A percentile compares a stretch with the other conserved stretches of the same genome.
Evolutionary conservation across 805 yeast genomes (phyloP).

Genomic region (Kazachstania taianensis): DNA sequence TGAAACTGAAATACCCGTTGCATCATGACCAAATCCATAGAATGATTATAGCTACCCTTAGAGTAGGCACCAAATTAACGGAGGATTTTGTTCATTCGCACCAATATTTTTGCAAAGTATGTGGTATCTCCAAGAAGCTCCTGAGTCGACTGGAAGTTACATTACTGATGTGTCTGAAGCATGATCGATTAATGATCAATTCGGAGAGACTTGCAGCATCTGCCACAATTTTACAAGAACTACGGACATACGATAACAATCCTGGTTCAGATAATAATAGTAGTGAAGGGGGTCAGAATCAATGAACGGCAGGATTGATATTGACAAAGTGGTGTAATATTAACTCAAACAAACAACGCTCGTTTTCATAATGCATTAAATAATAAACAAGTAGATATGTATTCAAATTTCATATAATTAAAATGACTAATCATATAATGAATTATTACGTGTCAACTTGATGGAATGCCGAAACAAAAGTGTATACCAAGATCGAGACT

Average conservation of each 20-base stretch:
- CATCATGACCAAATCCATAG: constrained; percentile 34
- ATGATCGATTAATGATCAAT: constrained; percentile 13
- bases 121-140: constrained; percentile 30
- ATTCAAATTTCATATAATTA: no score
- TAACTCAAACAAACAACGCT: no score
- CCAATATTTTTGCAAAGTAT: constrained; percentile 35
- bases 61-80: constrained; percentile 35
- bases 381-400: no score
- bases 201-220: constrained; percentile 9
- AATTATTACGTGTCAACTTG: no score
- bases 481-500: no score
- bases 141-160: constrained; percentile 15
- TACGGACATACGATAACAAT: constrained; percentile 1
- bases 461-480: no score
- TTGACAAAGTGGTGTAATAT: no score
- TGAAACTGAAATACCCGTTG: constrained; percentile 22
- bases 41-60: constrained; percentile 34
- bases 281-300: no score
- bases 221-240: constrained; percentile 8
- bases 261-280: no score
- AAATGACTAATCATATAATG: no score
- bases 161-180: constrained; percentile 10
- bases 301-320: no score
- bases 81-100: constrained; percentile 38
- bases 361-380: no score